A percentile compares a stretch with the other conserved stretches of the same genome.
phyloP scores from a whole-genome alignment of 805 yeast genomes.

The Clavispora carvajalis region DNA sequence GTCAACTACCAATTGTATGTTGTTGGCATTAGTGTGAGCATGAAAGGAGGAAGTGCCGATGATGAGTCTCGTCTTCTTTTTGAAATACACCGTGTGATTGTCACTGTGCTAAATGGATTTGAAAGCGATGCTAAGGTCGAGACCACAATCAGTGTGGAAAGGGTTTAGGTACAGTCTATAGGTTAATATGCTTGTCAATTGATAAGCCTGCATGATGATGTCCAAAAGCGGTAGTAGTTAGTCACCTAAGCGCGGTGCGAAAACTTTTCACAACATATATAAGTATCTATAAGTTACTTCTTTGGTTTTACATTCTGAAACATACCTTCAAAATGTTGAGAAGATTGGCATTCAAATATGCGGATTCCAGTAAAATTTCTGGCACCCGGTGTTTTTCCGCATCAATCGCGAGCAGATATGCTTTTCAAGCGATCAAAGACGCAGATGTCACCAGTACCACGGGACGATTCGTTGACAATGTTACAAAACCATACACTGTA shows the following conservation, averaged over 20 bases:
- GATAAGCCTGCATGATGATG: slow-evolving; percentile 2
- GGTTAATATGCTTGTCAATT: not conserved
- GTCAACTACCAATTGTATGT: slow-evolving; percentile 59
- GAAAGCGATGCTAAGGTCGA: slow-evolving; percentile 27
- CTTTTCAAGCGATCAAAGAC: slow-evolving; percentile 21
- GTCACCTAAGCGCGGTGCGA: slow-evolving; percentile 19
- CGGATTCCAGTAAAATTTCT: not conserved
- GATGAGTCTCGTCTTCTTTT: slow-evolving; percentile 56
- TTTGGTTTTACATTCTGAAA: too few species aligned
- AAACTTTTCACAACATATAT: slow-evolving; percentile 5
- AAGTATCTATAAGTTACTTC: not conserved
- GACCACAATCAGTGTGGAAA: slow-evolving; percentile 24
- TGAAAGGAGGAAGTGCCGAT: slow-evolving; percentile 69
- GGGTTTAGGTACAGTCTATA: slow-evolving; percentile 2
- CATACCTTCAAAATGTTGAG: too few species aligned
- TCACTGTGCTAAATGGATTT: slow-evolving; percentile 24
- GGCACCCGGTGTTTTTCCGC: not conserved
- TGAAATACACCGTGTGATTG: slow-evolving; percentile 42
- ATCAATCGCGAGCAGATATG: not conserved
- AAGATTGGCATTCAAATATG: slow-evolving; percentile 1
- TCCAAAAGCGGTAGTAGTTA: slow-evolving; percentile 13
- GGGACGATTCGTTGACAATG: slow-evolving; percentile 39
- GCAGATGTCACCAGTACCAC: slow-evolving; percentile 29
- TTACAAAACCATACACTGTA: slow-evolving; percentile 51
- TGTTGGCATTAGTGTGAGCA: slow-evolving; percentile 48